A percentile compares a stretch with the other conserved stretches of the same genome.
Conservation (phyloP, 768 basidiomycete species). For the Phallus indusiatus region DNA sequence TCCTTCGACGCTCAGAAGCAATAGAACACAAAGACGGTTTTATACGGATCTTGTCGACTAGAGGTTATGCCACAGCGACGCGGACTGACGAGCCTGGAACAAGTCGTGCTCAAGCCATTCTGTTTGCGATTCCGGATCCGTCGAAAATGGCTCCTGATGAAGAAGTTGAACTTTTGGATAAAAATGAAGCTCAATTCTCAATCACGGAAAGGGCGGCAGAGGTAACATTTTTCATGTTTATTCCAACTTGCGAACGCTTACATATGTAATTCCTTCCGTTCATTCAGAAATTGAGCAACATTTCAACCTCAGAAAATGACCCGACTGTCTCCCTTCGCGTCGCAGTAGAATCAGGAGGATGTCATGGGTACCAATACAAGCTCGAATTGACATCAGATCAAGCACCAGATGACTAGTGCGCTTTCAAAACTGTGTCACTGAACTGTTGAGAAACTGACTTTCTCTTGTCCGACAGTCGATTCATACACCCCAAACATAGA, state of each 20-base stretch:
- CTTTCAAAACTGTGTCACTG: constrained; percentile 8
- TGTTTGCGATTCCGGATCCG: background rate
- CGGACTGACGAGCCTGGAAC: background rate
- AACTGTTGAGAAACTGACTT: background rate
- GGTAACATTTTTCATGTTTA: constrained; percentile 29
- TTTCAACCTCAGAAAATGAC: constrained; percentile 57
- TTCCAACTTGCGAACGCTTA: background rate
- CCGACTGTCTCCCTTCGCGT: constrained; percentile 64
- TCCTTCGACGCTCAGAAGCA: background rate
- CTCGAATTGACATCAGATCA: constrained; percentile 63
- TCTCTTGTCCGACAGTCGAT: constrained; percentile 36
- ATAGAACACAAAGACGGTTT: background rate
- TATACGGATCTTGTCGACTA: background rate
- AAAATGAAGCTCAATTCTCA: constrained; percentile 42
- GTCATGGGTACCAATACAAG: constrained; percentile 96
- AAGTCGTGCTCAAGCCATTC: background rate
- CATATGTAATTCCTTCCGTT: background rate
- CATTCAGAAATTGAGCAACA: constrained; percentile 65
- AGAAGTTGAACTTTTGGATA: constrained; percentile 45
- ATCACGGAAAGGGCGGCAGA: constrained; percentile 72
- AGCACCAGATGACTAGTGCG: constrained; percentile 80
- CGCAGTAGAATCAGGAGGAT: constrained; percentile 87
- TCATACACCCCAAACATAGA: constrained; percentile 58
- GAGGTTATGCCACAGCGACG: background rate
- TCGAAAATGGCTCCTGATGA: background rate